These are phyloP conservation scores for Spatholobus suberectus DNA, from an alignment of 306 rosid species.

Conservation along the genomic window DNA sequence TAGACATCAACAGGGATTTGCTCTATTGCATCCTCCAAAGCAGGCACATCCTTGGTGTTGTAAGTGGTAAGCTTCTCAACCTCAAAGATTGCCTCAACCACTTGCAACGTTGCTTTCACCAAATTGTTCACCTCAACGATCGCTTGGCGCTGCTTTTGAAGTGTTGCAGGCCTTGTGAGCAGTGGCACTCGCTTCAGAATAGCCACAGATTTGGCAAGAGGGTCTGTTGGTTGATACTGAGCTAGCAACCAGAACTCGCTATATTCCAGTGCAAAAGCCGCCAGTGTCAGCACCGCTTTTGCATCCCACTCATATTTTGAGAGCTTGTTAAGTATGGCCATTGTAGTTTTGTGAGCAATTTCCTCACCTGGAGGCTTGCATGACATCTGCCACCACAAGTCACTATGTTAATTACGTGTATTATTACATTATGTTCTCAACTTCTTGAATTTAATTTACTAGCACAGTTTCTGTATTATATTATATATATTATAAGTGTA, in stretches of 20 bases:
- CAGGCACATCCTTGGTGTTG: slow-evolving; percentile 55
- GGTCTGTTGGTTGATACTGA: slow-evolving; percentile 50
- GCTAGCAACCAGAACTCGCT: slow-evolving; percentile 76
- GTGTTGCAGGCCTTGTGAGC: no score
- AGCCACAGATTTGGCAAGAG: slow-evolving; percentile 64
- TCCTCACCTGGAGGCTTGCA: slow-evolving; percentile 68
- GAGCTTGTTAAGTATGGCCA: slow-evolving; percentile 59
- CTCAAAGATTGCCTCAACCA: slow-evolving; percentile 52
- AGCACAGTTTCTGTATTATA: no score
- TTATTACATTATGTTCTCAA: no score
- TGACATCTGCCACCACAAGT: slow-evolving; percentile 49
- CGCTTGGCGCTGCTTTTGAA: slow-evolving; percentile 48
- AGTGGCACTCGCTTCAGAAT: slow-evolving; percentile 61
- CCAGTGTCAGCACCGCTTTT: slow-evolving; percentile 67
- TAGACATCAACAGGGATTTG: slow-evolving; percentile 63
- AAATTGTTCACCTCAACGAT: slow-evolving; percentile 59
- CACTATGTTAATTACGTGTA: no score
- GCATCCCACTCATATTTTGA: slow-evolving; percentile 64
- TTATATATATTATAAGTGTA: no score
- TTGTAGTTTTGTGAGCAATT: slow-evolving; percentile 59
- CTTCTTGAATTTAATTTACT: no score
- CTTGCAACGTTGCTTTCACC: slow-evolving; percentile 54
- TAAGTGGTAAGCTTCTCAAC: slow-evolving; percentile 48
- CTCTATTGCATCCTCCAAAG: slow-evolving; percentile 37
- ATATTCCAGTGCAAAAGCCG: slow-evolving; percentile 74